Evolutionary conservation across 2,329 filamentous ascomycete genomes (phyloP).

Genomic region (Colletotrichum sp.): DNA sequence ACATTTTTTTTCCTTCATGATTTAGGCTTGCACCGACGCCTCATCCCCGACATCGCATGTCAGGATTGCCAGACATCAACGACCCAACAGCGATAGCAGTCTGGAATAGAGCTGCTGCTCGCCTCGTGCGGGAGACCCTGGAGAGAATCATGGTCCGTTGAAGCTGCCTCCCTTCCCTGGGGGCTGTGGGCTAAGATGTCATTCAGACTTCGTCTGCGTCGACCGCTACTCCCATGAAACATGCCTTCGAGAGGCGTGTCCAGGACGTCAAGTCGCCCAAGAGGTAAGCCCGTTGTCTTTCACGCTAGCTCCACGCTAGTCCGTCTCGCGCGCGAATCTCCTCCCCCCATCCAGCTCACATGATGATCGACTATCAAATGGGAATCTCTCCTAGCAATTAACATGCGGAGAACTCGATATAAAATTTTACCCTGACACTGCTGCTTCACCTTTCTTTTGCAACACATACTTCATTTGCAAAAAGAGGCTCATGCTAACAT

Average conservation of each 20-base stretch:
- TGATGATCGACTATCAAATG: slow-evolving; percentile 94
- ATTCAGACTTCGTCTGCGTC: slow-evolving; percentile 73
- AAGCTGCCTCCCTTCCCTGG: neutral
- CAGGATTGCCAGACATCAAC: slow-evolving; percentile 24
- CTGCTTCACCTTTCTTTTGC: neutral
- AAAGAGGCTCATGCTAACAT: slow-evolving; percentile 29
- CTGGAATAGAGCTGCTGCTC: slow-evolving; percentile 23
- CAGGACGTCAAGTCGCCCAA: slow-evolving; percentile 88
- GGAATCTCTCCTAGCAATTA: slow-evolving; percentile 99
- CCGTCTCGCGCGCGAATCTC: neutral
- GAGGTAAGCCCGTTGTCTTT: slow-evolving; percentile 66
- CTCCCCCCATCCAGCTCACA: slow-evolving; percentile 34
- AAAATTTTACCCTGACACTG: slow-evolving; percentile 71
- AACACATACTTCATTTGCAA: neutral
- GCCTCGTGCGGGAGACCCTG: slow-evolving; percentile 22
- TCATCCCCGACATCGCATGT: slow-evolving; percentile 24
- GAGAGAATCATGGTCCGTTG: slow-evolving; percentile 25
- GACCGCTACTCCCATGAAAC: slow-evolving; percentile 71
- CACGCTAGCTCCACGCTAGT: slow-evolving; percentile 9
- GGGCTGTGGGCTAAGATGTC: slow-evolving; percentile 20
- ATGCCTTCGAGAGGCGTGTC: slow-evolving; percentile 80
- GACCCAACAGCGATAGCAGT: slow-evolving; percentile 21
- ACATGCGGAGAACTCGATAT: slow-evolving; percentile 86
- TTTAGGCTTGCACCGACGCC: slow-evolving; percentile 6
- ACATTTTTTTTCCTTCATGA: neutral